These are phyloP conservation scores for Coemansia sp. DNA, from an alignment of 192 early-diverging fungal genomes.

Conservation along the genomic window DNA sequence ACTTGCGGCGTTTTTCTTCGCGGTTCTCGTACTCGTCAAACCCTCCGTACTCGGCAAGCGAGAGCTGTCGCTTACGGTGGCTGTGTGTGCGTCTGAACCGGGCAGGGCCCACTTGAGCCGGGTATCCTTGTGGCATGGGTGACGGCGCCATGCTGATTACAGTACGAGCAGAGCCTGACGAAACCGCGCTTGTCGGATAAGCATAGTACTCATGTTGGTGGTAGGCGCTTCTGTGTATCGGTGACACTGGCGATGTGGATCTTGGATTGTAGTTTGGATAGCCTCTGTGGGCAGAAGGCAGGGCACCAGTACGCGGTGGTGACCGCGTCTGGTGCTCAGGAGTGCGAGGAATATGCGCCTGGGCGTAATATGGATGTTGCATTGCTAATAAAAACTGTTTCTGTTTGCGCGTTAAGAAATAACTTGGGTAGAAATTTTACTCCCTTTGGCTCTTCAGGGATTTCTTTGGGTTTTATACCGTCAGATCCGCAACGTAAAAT, in stretches of 20 bases:
- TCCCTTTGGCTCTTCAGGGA: not conserved
- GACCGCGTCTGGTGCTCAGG: not conserved
- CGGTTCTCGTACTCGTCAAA: slow-evolving; percentile 24
- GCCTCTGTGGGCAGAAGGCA: not conserved
- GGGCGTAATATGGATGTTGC: not conserved
- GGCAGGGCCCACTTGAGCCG: not conserved
- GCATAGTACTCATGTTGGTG: not conserved
- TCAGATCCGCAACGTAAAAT: not conserved
- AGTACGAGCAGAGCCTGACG: not conserved
- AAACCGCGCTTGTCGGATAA: not conserved
- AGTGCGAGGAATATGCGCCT: not conserved
- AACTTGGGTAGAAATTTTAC: too few species aligned
- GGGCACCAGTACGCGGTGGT: not conserved
- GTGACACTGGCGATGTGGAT: not conserved
- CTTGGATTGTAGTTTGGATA: not conserved
- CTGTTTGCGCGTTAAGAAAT: not conserved
- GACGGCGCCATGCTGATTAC: not conserved
- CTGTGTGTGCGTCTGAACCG: not conserved
- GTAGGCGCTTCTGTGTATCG: not conserved
- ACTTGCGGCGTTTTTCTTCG: slow-evolving; percentile 72
- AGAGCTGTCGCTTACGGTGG: not conserved
- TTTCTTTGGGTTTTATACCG: not conserved
- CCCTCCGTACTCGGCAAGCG: too few species aligned
- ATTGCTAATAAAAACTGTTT: not conserved
- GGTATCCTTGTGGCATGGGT: not conserved